Evolutionary conservation across 768 basidiomycete genomes (phyloP).

Genomic region (Panaeolus papilionaceus): DNA sequence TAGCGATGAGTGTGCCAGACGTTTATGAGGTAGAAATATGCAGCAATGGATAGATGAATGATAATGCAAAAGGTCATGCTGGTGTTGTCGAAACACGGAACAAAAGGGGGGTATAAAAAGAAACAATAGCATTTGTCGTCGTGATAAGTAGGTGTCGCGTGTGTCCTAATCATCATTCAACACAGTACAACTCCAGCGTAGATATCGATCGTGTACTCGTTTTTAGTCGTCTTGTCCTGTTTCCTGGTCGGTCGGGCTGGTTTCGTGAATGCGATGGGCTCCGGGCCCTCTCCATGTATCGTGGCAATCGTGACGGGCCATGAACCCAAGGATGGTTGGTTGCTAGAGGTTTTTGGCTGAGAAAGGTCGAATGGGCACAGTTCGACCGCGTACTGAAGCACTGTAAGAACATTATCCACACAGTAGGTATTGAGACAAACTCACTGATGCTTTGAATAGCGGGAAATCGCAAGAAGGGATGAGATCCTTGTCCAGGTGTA

Average conservation of each 20-base stretch:
- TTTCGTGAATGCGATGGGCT: conserved; percentile 29
- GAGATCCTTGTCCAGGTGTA: conserved; percentile 36
- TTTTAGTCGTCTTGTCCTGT: neutral
- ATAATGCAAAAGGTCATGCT: neutral
- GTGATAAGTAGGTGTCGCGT: neutral
- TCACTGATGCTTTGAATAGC: conserved; percentile 36
- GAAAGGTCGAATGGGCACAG: conserved; percentile 32
- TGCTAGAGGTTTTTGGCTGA: conserved; percentile 24
- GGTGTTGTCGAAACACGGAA: conserved; percentile 3
- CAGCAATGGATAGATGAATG: neutral
- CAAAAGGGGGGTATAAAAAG: neutral
- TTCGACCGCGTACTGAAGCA: conserved; percentile 31
- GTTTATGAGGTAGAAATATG: neutral
- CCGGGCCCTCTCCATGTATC: conserved; percentile 31
- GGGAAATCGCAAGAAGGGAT: conserved; percentile 35
- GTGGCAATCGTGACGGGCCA: conserved; percentile 36
- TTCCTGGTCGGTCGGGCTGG: conserved; percentile 19
- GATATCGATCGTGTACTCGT: neutral
- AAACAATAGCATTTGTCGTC: neutral
- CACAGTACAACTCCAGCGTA: neutral
- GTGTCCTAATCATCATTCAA: neutral
- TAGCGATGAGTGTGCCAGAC: conserved; percentile 1
- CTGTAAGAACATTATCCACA: neutral
- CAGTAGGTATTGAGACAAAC: conserved; percentile 12
- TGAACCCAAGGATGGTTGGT: conserved; percentile 26